A percentile compares a stretch with the other conserved stretches of the same genome.
Evolutionary conservation across 2,329 filamentous ascomycete genomes (phyloP).

Genomic region (Sordariomycetes sp.): DNA sequence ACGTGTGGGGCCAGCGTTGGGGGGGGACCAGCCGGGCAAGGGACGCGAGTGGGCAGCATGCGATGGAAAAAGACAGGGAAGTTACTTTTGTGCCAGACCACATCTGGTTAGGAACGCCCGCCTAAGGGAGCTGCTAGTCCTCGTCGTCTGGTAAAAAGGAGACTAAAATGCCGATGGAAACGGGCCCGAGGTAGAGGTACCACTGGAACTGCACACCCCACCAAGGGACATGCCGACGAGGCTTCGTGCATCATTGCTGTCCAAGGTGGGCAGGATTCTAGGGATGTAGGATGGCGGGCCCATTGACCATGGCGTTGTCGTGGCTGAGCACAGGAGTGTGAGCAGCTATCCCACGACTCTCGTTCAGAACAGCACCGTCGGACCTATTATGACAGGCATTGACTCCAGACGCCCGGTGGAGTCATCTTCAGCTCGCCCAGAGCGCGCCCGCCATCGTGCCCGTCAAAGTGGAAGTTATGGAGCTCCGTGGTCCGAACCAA

Average conservation of each 20-base stretch:
- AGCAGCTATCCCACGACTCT: background rate
- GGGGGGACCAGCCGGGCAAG: background rate
- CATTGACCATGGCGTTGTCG: no score
- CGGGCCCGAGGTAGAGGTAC: background rate
- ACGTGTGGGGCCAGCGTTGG: slow-evolving; percentile 1
- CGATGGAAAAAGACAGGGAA: background rate
- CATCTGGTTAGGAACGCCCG: background rate
- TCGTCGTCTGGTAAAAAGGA: background rate
- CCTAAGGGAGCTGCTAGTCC: background rate
- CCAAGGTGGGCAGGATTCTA: background rate
- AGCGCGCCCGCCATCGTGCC: background rate
- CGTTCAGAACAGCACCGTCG: background rate
- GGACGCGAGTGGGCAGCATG: background rate
- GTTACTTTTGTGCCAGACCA: background rate
- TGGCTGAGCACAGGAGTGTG: no score
- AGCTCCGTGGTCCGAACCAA: background rate
- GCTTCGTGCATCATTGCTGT: background rate
- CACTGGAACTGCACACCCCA: background rate
- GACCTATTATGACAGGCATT: background rate
- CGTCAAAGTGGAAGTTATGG: background rate
- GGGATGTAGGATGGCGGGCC: no score
- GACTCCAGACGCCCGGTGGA: background rate
- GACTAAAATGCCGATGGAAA: background rate
- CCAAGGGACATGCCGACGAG: background rate
- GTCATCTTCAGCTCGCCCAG: background rate